Evolutionary conservation across 73 alveolate genomes (phyloP).

Genomic region (Tetrahymena malaccensis): DNA sequence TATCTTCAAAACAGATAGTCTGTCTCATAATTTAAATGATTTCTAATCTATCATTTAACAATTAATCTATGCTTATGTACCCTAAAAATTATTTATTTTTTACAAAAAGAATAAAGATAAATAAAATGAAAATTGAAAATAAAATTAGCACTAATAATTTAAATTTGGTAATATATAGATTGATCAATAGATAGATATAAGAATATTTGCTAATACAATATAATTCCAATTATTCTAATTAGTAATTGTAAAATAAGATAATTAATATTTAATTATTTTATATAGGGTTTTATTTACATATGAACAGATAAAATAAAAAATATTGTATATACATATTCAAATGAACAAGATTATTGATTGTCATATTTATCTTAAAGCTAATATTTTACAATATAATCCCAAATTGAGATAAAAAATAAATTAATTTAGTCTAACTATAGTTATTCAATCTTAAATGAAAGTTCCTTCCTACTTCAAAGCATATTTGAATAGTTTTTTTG

Average conservation of each 20-base stretch:
- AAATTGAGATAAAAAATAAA: not conserved
- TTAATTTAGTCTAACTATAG: not conserved
- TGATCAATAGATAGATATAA: too few relatives aligned
- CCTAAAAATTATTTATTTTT: too few relatives aligned
- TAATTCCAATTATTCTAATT: not conserved
- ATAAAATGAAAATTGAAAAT: too few relatives aligned
- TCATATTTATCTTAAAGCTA: not conserved
- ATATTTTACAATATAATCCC: not conserved
- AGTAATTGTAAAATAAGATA: too few relatives aligned
- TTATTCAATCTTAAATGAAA: not conserved
- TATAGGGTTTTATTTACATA: not conserved
- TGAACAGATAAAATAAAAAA: not conserved
- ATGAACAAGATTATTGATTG: not conserved
- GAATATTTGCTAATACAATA: not conserved
- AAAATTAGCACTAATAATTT: too few relatives aligned
- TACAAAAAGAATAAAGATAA: too few relatives aligned
- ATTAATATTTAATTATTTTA: not conserved
- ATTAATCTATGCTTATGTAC: too few relatives aligned
- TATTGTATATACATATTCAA: not conserved
- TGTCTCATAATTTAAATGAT: too few relatives aligned
- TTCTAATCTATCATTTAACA: too few relatives aligned
- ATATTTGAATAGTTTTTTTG: too few relatives aligned
- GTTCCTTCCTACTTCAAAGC: not conserved
- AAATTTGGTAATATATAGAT: too few relatives aligned
- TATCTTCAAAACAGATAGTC: not conserved